Evolutionary conservation across 305 asterid genomes (phyloP), one percentile per base, ranked within the genome.

Genomic region (Ajuga reptans): DNA sequence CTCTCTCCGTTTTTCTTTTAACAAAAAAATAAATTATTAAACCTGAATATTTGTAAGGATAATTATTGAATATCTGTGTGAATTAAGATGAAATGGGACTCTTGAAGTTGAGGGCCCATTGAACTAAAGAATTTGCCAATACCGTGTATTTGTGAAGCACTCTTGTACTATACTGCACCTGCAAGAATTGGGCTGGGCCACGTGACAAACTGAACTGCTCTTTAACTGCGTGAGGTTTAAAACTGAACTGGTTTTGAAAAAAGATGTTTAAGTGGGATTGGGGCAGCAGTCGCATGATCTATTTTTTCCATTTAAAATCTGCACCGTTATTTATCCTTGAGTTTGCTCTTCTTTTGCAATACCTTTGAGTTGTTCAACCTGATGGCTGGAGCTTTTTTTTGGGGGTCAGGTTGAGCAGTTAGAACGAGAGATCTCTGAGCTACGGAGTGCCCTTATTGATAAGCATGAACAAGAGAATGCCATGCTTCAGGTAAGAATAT

Each of bases 401-500:
- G 68, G 72, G 41, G n/a, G 59, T 68, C 73, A 94, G 99, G 97
- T 87, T 45, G 96, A 91, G 83, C 90, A 89, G 82, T 79, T 94
- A 75, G 93, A 94, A 71, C 84, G 78, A 73, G 96, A 91, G 59
- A 78, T 91, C 51, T 72, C 84, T 62, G 88, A 85, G 70, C 85
- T 91, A 70, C 84, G 81, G 37, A 89, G 80, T 73, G 86, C 87
- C 66, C 95, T 91, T 53, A 77, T 85, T 49, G 95, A 84, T 62
- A 89, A 94, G 85, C 97, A 94, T 72, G 99, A 94, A 81, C 96
- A 91, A 81, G 99, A 94, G 82, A 89, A 84, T 64, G 96, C 93
- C 79, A 94, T 94, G 97, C 96, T 94, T 77, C 96, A 89, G 87
- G 99, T 91, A 76, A 64, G 62, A 62, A 14, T 62, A 42, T 49